Conservation (phyloP, 768 basidiomycete species). For the Mycena belliarum region DNA sequence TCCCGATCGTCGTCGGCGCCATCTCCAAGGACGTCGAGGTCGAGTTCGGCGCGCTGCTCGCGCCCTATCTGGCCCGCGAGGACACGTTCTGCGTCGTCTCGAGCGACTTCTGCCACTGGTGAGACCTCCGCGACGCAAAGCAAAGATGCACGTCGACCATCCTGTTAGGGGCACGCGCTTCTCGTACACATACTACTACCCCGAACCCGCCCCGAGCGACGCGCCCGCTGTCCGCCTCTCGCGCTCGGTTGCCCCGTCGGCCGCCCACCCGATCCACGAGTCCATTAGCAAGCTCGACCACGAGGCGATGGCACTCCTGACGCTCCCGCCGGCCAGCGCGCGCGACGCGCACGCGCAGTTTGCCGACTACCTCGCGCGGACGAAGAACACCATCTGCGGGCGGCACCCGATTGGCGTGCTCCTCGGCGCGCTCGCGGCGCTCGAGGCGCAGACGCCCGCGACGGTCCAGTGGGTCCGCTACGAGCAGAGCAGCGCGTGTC, state of each 20-base stretch:
- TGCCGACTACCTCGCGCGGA: constrained; percentile 63
- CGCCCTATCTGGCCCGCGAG: constrained; percentile 74
- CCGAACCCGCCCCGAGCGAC: constrained; percentile 42
- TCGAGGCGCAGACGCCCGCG: constrained; percentile 44
- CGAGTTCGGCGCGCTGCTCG: constrained; percentile 68
- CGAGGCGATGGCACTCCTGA: constrained; percentile 78
- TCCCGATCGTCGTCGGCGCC: constrained; percentile 90
- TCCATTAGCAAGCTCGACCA: constrained; percentile 86
- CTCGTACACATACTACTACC: constrained; percentile 86
- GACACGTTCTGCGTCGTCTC: constrained; percentile 90
- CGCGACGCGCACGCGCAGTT: constrained; percentile 61
- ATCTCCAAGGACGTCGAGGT: constrained; percentile 62
- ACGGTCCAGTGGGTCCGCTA: constrained; percentile 84
- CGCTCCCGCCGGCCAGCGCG: constrained; percentile 54
- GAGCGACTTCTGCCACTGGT: constrained; percentile 99
- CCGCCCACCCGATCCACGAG: constrained; percentile 68
- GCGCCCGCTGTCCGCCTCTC: constrained; percentile 52
- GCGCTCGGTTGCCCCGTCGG: constrained; percentile 39
- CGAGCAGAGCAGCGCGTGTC: constrained; percentile 85
- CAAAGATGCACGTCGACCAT: not conserved
- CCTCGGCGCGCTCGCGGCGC: constrained; percentile 66
- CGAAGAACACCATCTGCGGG: constrained; percentile 96
- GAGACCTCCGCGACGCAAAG: constrained; percentile 22
- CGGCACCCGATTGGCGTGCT: constrained; percentile 94
- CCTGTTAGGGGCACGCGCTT: constrained; percentile 78